Base-by-base conservation (phyloP, 2,329 filamentous ascomycete genomes). In the Pseudocercospora macadamiae region DNA sequence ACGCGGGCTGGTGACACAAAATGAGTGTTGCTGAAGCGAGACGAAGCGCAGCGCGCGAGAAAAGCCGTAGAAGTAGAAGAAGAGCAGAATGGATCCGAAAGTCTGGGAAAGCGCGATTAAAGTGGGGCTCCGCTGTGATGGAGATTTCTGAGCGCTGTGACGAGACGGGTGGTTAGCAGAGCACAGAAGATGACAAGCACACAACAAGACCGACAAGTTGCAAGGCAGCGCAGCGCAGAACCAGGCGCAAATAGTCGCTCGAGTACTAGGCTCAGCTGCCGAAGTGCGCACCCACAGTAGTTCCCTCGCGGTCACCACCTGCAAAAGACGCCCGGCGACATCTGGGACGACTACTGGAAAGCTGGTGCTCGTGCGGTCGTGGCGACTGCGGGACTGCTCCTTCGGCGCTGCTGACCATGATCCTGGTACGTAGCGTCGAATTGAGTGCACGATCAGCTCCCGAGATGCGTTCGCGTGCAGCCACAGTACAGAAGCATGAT, bases 11-110 rank as follows among this genome's bases (percentile, higher is more conserved):
- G 47, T 49, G 47, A 49, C 47, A 49, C 47, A 18, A 49, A 49
- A 34, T 32, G 26, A 49, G 47, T 49, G 47, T 21, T 49, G 47
- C 47, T 49, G 47, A 26, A 47, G 42, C 42, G 42, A 47, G 42
- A 19, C 37, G 37, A 12, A 12, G 28, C 28, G 28, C 28, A 12
- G 57, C 53, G 54, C 44, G 52, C 58, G 54, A 25, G 45, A 52
- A 23, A 36, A 39, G 34, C 10, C 21, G 21, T 26, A 25, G 54
- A 47, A 48, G 54, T 36, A 30, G 30, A 42, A 51, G 53, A 32
- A 47, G 54, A 51, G 21, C 30, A 51, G 45, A 51, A 30, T 47
- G 54, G 28, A 55, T 48, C 53, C 53, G 53, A 47, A 25, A 47
- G 53, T 36, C 30, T 48, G 53, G 53, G 53, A 37, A 25, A 18